Evolutionary conservation across 495 filamentous ascomycete genomes (phyloP).

Genomic region (Hyphodiscus hymeniophilus): DNA sequence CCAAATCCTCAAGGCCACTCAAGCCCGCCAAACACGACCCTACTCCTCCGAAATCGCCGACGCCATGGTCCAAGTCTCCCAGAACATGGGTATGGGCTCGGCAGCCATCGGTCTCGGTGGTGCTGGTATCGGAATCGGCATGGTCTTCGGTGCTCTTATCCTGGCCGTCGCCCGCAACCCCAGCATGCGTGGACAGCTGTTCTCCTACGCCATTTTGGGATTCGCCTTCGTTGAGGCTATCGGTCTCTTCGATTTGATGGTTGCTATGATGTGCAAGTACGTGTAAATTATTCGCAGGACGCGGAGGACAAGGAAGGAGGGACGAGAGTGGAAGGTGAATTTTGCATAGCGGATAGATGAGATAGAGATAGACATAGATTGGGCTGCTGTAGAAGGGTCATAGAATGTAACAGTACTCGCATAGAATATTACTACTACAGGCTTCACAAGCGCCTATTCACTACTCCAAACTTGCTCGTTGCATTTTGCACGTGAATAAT

Average conservation of each 20-base stretch:
- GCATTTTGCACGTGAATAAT: no score
- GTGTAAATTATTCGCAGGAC: slow-evolving; percentile 36
- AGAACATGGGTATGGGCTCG: slow-evolving; percentile 80
- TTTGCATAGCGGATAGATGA: no score
- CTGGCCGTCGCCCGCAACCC: slow-evolving; percentile 83
- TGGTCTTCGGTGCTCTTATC: slow-evolving; percentile 82
- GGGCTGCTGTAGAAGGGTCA: no score
- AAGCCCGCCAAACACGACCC: slow-evolving; percentile 51
- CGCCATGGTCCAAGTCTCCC: slow-evolving; percentile 80
- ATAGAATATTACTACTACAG: no score
- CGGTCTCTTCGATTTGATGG: slow-evolving; percentile 88
- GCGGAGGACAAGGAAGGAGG: no score
- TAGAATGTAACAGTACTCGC: no score
- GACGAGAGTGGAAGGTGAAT: no score
- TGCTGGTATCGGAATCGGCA: slow-evolving; percentile 89
- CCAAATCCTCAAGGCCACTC: slow-evolving; percentile 55
- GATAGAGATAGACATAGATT: no score
- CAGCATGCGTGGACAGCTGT: slow-evolving; percentile 80
- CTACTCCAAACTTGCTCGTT: no score
- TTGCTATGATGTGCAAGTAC: slow-evolving; percentile 82
- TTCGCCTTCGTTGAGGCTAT: slow-evolving; percentile 93
- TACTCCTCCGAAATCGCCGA: slow-evolving; percentile 77
- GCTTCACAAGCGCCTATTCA: no score
- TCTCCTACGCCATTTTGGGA: slow-evolving; percentile 89
- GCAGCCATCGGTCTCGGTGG: slow-evolving; percentile 84